Evolutionary conservation across 1,139 yeast species (phyloP).

Genomic region (Kluyveromyces sp.): DNA sequence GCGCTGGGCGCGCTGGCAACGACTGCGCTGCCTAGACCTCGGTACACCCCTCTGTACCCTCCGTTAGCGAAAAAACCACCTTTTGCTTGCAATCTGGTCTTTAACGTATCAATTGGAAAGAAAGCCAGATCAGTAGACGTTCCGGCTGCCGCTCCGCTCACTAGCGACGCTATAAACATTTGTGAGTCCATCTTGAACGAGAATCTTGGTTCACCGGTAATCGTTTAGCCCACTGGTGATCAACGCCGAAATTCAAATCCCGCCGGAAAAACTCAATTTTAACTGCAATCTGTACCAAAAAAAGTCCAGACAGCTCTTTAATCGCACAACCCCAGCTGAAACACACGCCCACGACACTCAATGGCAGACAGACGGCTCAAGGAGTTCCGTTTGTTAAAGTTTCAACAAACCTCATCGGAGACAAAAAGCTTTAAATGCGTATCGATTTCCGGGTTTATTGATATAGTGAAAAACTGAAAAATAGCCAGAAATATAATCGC

Average conservation of each 20-base stretch:
- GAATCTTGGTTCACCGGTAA: neutral
- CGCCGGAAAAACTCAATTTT: neutral
- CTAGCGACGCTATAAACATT: slow-evolving; percentile 24
- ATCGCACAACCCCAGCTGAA: too few species aligned
- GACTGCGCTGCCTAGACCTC: slow-evolving; percentile 89
- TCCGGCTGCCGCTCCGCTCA: slow-evolving; percentile 94
- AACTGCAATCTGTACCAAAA: too few species aligned
- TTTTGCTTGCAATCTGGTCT: slow-evolving; percentile 88
- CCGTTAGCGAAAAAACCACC: slow-evolving; percentile 93
- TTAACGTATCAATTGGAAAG: slow-evolving; percentile 92
- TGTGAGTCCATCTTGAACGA: slow-evolving; percentile 11
- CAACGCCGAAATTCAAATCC: too few species aligned
- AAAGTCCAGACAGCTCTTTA: too few species aligned
- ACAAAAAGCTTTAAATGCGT: too few species aligned
- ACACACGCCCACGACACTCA: too few species aligned
- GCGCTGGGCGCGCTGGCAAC: slow-evolving; percentile 96
- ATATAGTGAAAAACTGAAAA: too few species aligned
- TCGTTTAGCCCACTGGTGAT: neutral
- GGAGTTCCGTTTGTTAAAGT: too few species aligned
- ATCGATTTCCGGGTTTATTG: too few species aligned
- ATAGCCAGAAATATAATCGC: too few species aligned
- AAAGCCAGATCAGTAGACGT: slow-evolving; percentile 90
- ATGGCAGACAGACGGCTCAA: too few species aligned
- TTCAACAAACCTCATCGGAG: too few species aligned
- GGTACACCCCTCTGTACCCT: slow-evolving; percentile 84